Evolutionary conservation across 2,329 filamentous ascomycete genomes (phyloP).

Genomic region (Nemania bipapillata): DNA sequence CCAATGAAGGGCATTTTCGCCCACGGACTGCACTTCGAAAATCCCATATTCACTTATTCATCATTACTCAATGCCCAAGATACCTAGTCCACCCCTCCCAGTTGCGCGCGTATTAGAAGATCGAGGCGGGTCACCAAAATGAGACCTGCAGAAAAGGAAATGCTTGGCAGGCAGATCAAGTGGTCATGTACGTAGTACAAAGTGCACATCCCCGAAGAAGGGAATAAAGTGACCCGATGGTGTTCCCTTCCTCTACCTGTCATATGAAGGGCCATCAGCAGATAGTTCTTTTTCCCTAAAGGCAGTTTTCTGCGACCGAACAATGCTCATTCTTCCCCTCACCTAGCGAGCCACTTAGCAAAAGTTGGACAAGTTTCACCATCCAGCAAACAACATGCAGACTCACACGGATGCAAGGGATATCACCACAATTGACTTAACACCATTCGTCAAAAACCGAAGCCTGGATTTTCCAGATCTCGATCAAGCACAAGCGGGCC

Average conservation of each 20-base stretch:
- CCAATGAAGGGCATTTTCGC: background rate
- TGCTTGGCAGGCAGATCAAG: background rate
- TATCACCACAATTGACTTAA: constrained; percentile 34
- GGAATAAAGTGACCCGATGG: background rate
- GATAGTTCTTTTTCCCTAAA: background rate
- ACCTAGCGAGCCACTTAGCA: background rate
- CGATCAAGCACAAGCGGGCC: constrained; percentile 18
- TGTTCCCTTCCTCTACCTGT: background rate
- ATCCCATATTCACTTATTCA: background rate
- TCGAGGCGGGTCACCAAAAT: background rate
- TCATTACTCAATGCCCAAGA: background rate
- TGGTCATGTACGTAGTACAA: background rate
- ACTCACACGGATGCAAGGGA: background rate
- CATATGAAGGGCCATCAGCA: background rate
- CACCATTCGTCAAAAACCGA: constrained; percentile 12
- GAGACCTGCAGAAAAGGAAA: background rate
- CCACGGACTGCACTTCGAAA: background rate
- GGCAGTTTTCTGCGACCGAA: background rate
- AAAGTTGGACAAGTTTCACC: background rate
- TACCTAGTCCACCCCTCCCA: background rate
- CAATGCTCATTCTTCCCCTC: background rate
- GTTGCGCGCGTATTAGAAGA: background rate
- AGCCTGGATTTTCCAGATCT: background rate
- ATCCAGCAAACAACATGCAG: background rate
- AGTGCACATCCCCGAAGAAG: background rate